Evolutionary conservation across 768 basidiomycete species (phyloP), one percentile per base, ranked within the genome.

Genomic region (Psilocybe azurescens): DNA sequence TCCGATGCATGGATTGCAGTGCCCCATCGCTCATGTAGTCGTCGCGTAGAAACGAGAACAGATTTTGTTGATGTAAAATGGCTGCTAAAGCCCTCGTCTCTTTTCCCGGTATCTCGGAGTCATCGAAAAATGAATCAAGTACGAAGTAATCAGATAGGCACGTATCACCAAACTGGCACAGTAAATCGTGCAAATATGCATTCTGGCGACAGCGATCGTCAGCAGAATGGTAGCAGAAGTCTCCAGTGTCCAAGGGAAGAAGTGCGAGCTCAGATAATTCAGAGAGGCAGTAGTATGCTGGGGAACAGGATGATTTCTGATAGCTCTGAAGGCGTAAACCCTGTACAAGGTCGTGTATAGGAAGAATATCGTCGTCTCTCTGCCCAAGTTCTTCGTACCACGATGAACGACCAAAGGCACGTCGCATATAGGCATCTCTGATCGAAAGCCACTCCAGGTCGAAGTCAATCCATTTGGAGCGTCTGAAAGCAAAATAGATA

Each of bases 381-480:
- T 44, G 41, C 14, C 41, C 41, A n/a, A 44, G 41, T 16, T 44
- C 41, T 16, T 44, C 41, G 14, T 44, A 44, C 41, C 41, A 44
- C 14, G 41, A 44, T 44, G 41, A 44, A 44, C 41, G 41, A 13
- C 41, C 41, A 44, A 44, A 44, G 5, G 41, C 8, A n/a, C 41
- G 41, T 13, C 41, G 41, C 41, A 53, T 53, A 20, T 33, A 58
- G 1, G 56, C 56, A 28, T 58, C 56, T 13, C 56, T 16, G 18
- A 58, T 30, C 2, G 56, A 47, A 5, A 59, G 28, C 58, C 58
- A 59, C 16, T 38, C 38, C 16, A 59, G 14, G 28, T 59, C 58
- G 30, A 59, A 59, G 7, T 59, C 58, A n/a, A 53, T 53, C 58
- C 58, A 59, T 6, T n/a, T 44, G n/a, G 24, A 11, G 16, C 14